A percentile compares a stretch with the other conserved stretches of the same genome.
Evolutionary conservation across 257 asterid species (phyloP).

Genomic region (Ilex asprella): DNA sequence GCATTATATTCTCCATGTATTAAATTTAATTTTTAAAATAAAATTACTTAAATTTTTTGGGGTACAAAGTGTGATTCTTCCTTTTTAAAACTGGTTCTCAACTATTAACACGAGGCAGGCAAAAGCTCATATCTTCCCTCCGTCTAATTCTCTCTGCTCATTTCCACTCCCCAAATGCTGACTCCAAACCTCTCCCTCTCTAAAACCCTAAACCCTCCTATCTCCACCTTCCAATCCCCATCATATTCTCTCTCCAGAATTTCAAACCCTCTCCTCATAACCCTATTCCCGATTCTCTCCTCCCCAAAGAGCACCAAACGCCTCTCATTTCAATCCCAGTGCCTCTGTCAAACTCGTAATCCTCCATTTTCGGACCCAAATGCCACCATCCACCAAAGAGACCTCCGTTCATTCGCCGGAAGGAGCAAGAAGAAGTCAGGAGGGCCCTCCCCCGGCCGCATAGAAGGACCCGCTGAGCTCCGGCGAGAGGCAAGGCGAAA

Average conservation of each 20-base stretch:
- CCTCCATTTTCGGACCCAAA: slow-evolving; percentile 14
- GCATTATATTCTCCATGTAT: no score
- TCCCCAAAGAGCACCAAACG: slow-evolving; percentile 15
- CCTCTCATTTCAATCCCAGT: slow-evolving; percentile 23
- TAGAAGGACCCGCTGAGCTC: slow-evolving; percentile 69
- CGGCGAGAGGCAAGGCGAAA: slow-evolving; percentile 64
- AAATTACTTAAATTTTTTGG: no score
- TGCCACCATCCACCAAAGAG: slow-evolving; percentile 30
- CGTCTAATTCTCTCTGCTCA: no score
- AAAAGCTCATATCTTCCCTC: no score
- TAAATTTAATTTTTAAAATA: no score
- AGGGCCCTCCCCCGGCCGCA: slow-evolving; percentile 48
- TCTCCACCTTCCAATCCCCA: slow-evolving; percentile 8
- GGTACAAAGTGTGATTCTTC: no score
- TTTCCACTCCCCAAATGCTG: no score
- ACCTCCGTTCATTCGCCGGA: slow-evolving; percentile 66
- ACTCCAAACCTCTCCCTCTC: no score
- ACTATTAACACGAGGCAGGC: no score
- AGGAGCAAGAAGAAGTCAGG: slow-evolving; percentile 72
- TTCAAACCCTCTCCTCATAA: slow-evolving; percentile 38
- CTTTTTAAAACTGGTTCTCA: no score
- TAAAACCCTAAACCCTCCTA: slow-evolving; percentile 39
- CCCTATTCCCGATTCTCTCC: slow-evolving; percentile 13
- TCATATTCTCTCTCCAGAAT: slow-evolving; percentile 16
- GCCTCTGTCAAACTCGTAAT: no score